These are phyloP conservation scores for Aureobasidium vineae DNA, from an alignment of 2,329 filamentous ascomycete species.

Conservation along the genomic window DNA sequence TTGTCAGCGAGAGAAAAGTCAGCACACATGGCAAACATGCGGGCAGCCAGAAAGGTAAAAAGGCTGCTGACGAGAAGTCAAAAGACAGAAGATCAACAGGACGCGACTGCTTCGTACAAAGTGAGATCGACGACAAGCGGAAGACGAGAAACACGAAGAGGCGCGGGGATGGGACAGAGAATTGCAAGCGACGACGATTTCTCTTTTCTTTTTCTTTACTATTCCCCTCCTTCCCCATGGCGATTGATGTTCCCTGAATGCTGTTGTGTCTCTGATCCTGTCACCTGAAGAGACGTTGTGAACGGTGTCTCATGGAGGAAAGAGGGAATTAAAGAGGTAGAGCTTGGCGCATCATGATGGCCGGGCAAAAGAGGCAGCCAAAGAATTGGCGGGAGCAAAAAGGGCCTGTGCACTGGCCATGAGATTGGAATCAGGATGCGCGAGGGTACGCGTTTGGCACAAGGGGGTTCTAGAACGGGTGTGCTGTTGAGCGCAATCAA, in stretches of 20 bases:
- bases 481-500: slow-evolving; percentile 7
- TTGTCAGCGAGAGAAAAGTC: not conserved
- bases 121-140: slow-evolving; percentile 8
- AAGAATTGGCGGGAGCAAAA: slow-evolving; percentile 16
- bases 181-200: not conserved
- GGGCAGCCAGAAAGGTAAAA: slow-evolving; percentile 7
- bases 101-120: slow-evolving; percentile 19
- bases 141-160: slow-evolving; percentile 10
- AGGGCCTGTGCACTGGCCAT: slow-evolving; percentile 14
- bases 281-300: slow-evolving; percentile 15
- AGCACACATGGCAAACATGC: slow-evolving; percentile 14
- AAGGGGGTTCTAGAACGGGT: slow-evolving; percentile 19
- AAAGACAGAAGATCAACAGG: slow-evolving; percentile 13
- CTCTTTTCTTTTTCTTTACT: not conserved
- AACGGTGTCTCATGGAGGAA: slow-evolving; percentile 10
- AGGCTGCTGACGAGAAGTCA: not conserved
- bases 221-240: not conserved
- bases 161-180: not conserved
- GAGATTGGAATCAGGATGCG: slow-evolving; percentile 15
- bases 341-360: slow-evolving; percentile 9
- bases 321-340: slow-evolving; percentile 15
- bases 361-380: slow-evolving; percentile 8
- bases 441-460: slow-evolving; percentile 17
- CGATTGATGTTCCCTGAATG: not conserved
- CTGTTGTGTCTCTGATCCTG: not conserved